Base-by-base conservation (phyloP, 768 basidiomycete species). In the Tricholoma terreum region DNA sequence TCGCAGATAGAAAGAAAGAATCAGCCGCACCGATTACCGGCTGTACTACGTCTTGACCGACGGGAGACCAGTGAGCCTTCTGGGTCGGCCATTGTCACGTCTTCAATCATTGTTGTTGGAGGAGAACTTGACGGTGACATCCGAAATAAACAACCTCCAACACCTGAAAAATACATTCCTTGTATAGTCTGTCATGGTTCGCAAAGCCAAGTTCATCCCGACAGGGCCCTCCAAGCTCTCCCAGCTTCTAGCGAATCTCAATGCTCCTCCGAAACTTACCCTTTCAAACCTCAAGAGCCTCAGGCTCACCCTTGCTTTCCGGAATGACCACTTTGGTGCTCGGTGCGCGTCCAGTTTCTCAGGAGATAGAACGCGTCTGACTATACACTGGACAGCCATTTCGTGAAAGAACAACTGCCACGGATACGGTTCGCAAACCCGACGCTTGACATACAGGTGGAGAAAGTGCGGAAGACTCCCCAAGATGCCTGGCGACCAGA, bases 361-460 rank as follows among this genome's bases (percentile, higher is more conserved):
- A 49, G 33, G 15, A 21, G 38, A 40, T 17, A 17, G 31, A 24
- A 17, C 31, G 9, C 21, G 31, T 50, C 27, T 57, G 22, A 63
- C 14, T 30, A 22, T 30, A 34, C 40, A n/a, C 14, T 24, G 17
- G 5, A 49, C 57, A 90, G 91, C 45, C 85, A 90, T 75, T 92
- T 93, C 61, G 79, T 88, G 36, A 89, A 88, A 66, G 84, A 92
- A 38, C 80, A 89, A n/a, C 72, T 93, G 0, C 89, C 88, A 1
- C 78, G 88, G 30, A 88, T 93, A 76, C 86, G 83, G 10, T 91
- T 82, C 69, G 86, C 83, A 1, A 92, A 93, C 63, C 90, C 90
- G 0, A 68, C 76, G 7, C 63, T 92, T 22, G 75, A 80, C 30
- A 84, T 93, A 34, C 71, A 80, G 31, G 81, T 91, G 0, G 76